A percentile compares a stretch with the other conserved stretches of the same genome.
Evolutionary conservation across 108 stramenopile species (phyloP).

Genomic region (Fragilariopsis cylindrus): DNA sequence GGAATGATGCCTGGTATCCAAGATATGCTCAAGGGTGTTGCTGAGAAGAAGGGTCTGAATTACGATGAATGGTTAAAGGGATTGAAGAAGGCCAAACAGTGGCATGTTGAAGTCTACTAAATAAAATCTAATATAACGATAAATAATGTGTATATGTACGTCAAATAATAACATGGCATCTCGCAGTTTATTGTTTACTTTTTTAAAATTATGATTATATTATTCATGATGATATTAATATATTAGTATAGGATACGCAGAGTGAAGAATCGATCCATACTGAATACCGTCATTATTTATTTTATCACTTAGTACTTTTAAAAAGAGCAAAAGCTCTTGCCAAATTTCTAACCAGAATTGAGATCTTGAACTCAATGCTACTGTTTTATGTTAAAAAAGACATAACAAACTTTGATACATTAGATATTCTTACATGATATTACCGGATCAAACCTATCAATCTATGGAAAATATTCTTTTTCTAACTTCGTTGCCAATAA

Average conservation of each 20-base stretch:
- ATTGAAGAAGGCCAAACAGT: slow-evolving; percentile 78
- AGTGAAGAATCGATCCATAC: too few relatives aligned
- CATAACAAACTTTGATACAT: too few relatives aligned
- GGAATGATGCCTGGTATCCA: slow-evolving; percentile 99
- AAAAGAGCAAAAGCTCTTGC: too few relatives aligned
- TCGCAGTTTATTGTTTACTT: not conserved
- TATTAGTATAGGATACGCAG: too few relatives aligned
- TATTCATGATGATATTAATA: not conserved
- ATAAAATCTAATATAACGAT: not conserved
- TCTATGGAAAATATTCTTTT: slow-evolving; percentile 3
- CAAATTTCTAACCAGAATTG: not conserved
- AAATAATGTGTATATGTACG: slow-evolving; percentile 3
- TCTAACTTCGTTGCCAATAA: not conserved
- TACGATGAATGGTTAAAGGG: slow-evolving; percentile 89
- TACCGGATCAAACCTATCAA: not conserved
- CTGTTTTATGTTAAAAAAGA: too few relatives aligned
- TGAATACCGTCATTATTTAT: too few relatives aligned
- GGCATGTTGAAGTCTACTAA: slow-evolving; percentile 90
- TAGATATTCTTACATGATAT: too few relatives aligned
- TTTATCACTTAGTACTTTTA: too few relatives aligned
- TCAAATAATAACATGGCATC: not conserved
- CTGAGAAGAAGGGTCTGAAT: slow-evolving; percentile 84
- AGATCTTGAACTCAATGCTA: too few relatives aligned
- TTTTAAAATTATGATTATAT: not conserved
- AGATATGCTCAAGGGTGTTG: slow-evolving; percentile 91